These are phyloP conservation scores for Camellia granthamiana DNA, from an alignment of 148 eudicot genomes.

Conservation along the genomic window DNA sequence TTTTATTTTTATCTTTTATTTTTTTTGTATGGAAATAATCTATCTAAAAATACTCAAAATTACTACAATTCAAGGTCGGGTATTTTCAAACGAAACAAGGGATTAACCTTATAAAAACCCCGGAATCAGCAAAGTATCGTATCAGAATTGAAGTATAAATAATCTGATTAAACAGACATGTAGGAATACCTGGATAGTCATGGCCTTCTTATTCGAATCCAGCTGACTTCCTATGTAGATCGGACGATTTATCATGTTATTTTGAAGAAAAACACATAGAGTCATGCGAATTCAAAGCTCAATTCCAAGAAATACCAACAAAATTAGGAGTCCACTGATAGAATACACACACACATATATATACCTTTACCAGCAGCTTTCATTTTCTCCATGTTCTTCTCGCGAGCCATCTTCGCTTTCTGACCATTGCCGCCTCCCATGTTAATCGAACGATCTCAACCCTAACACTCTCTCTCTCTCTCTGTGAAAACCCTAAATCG, in stretches of 20 bases:
- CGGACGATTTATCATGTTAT: slow-evolving; percentile 7
- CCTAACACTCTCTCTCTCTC: background rate
- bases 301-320: background rate
- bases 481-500: background rate
- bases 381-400: slow-evolving; percentile 58
- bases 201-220: slow-evolving; percentile 77
- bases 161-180: background rate
- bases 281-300: background rate
- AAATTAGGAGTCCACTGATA: background rate
- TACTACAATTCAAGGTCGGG: background rate
- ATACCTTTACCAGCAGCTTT: slow-evolving; percentile 41
- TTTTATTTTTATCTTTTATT: too few species aligned
- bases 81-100: background rate
- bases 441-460: background rate
- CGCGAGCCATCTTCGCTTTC: slow-evolving; percentile 73
- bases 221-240: slow-evolving; percentile 75
- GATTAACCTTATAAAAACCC: background rate
- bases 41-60: too few species aligned
- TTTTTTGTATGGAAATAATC: too few species aligned
- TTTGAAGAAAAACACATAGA: background rate
- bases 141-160: background rate
- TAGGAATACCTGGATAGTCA: slow-evolving; percentile 68
- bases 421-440: slow-evolving; percentile 82
- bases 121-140: background rate
- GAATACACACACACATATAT: background rate